phyloP scores from a whole-genome alignment of 2,329 filamentous ascomycete genomes.

The Albifimbria verrucaria region DNA sequence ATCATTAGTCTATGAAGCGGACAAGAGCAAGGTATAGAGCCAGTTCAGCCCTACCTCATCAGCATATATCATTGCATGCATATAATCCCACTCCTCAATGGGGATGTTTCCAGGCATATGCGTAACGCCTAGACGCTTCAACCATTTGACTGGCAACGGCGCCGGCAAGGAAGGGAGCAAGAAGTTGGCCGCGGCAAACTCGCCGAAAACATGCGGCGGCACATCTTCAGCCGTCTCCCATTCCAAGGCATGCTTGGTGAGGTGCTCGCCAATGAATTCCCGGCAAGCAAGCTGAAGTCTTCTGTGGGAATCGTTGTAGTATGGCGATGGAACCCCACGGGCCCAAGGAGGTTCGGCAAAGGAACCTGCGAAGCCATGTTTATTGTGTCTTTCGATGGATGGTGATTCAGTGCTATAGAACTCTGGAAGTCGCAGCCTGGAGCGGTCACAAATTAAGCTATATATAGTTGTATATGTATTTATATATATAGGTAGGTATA shows the following conservation, averaged over 20 bases:
- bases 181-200: constrained; percentile 65
- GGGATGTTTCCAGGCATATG: constrained; percentile 63
- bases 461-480: not conserved
- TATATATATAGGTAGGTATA: not conserved
- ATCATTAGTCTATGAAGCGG: too few relatives aligned
- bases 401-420: too few relatives aligned
- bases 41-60: constrained; percentile 45
- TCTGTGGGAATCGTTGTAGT: constrained; percentile 64
- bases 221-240: constrained; percentile 67
- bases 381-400: too few relatives aligned
- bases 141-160: constrained; percentile 65
- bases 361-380: constrained; percentile 32
- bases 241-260: constrained; percentile 60
- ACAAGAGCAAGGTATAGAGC: too few relatives aligned
- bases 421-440: too few relatives aligned
- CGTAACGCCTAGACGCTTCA: constrained; percentile 62
- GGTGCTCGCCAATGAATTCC: constrained; percentile 61
- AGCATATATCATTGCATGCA: constrained; percentile 66
- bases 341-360: constrained; percentile 71
- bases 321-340: constrained; percentile 65
- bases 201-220: constrained; percentile 60
- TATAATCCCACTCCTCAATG: constrained; percentile 71
- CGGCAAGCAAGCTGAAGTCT: constrained; percentile 67
- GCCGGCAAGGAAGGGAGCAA: constrained; percentile 67
- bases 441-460: not conserved